phyloP scores from a whole-genome alignment of 2,329 filamentous ascomycete genomes.

The Pyrenophora seminiperda region DNA sequence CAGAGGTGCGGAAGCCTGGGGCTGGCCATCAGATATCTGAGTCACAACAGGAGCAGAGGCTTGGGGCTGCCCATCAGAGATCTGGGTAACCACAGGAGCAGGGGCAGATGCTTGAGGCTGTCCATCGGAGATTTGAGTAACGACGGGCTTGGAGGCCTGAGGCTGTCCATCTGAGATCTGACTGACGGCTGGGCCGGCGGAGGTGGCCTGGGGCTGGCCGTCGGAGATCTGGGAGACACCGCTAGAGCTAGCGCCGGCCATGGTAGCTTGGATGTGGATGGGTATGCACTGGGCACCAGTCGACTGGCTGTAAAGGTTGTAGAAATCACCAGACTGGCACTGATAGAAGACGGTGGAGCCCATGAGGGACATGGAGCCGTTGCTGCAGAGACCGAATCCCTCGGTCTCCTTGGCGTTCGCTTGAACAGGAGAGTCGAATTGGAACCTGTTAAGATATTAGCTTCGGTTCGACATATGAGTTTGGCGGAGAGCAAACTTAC shows the following conservation, averaged over 20 bases:
- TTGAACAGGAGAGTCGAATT: slow-evolving; percentile 58
- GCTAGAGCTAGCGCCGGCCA: slow-evolving; percentile 1
- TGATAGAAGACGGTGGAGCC: slow-evolving; percentile 72
- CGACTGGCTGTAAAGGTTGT: slow-evolving; percentile 78
- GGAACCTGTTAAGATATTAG: slow-evolving; percentile 41
- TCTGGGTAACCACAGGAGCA: slow-evolving; percentile 24
- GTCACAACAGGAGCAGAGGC: slow-evolving; percentile 25
- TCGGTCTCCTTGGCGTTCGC: slow-evolving; percentile 70
- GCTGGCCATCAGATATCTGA: slow-evolving; percentile 36
- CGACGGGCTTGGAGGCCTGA: slow-evolving; percentile 22
- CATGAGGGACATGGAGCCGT: slow-evolving; percentile 68
- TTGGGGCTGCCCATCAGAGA: slow-evolving; percentile 33
- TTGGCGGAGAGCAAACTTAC: slow-evolving; percentile 24
- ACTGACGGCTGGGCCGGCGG: slow-evolving; percentile 19
- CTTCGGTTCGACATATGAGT: not conserved
- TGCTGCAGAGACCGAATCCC: slow-evolving; percentile 74
- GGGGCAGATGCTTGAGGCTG: slow-evolving; percentile 27
- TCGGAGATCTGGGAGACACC: slow-evolving; percentile 33
- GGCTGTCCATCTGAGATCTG: slow-evolving; percentile 35
- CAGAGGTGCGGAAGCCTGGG: slow-evolving; percentile 18
- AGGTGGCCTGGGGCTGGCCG: slow-evolving; percentile 32
- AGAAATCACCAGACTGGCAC: slow-evolving; percentile 75
- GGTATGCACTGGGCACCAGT: slow-evolving; percentile 70
- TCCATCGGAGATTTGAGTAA: slow-evolving; percentile 40
- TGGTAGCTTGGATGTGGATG: slow-evolving; percentile 39